Evolutionary conservation across 352 stramenopile species (phyloP), one percentile per base, ranked within the genome.

Genomic region (Thalassiosira oceanica): DNA sequence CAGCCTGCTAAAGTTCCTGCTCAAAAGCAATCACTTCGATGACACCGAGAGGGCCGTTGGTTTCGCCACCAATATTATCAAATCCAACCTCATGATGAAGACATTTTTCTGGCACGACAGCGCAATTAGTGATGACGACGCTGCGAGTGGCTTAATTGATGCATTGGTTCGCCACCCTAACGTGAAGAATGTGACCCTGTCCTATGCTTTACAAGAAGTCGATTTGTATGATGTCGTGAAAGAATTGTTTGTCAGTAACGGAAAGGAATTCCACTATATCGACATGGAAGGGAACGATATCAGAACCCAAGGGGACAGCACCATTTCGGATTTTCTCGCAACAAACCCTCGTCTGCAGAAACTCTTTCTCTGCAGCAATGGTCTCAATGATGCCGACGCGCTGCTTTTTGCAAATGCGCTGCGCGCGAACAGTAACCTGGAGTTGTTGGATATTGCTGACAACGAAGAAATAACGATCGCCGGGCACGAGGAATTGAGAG

Each of bases 371-470:
- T 11, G 45, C 27, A 20, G 53, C n/a, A 69, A 69, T 16, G 16
- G 33, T 53, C 48, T 69, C 37, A 36, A 69, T 45, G 46, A 69
- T 23, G 31, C 52, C 53, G 46, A 69, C 36, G 58, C 58, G 15
- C 26, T 36, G 39, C 10, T 21, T 1, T 61, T 69, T 46, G 58
- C 58, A 53, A 11, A 50, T 11, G 33, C 46, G 6, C 18, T 69
- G 21, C 31, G 36, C 23, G 29, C 16, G 45, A 61, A 69, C 27
- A 61, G 35, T 3, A 58, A 60, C 26, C 50, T 60, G 2, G 49
- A 45, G 35, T 21, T 21, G n/a, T 39, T 60, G 26, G 21, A 42
- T 0, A n/a, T 69, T 3, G n/a, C 23, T 16, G 21, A 23, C 24
- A 69, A 69, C 46, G 35, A 44, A 13, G 46, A 51, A 2, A 51